Conservation (phyloP, 1,139 yeast species). For the Sugiyamaella xylanicola region DNA sequence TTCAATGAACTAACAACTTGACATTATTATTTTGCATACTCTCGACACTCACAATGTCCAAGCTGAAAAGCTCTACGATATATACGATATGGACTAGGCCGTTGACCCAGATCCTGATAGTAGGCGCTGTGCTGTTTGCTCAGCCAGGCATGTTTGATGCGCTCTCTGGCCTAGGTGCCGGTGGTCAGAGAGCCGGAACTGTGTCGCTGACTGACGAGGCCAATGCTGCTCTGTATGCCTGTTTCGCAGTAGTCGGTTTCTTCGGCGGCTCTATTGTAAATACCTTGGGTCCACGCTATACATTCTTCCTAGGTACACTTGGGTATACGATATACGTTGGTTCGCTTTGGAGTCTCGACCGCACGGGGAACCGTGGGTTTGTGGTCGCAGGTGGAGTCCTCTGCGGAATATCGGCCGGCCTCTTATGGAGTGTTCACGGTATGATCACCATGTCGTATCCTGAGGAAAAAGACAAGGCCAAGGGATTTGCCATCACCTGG, state of each 20-base stretch:
- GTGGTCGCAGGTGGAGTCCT: conserved; percentile 29
- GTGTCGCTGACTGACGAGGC: conserved; percentile 27
- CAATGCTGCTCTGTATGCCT: conserved; percentile 27
- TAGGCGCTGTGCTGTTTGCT: conserved; percentile 28
- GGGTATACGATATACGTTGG: conserved; percentile 30
- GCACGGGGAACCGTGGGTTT: conserved; percentile 26
- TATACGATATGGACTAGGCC: conserved; percentile 22
- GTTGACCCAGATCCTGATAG: conserved; percentile 25
- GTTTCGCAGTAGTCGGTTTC: conserved; percentile 27
- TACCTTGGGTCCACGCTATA: conserved; percentile 25
- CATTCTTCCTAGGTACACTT: conserved; percentile 27
- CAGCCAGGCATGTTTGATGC: conserved; percentile 32
- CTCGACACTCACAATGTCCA: not conserved
- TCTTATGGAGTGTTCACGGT: conserved; percentile 31
- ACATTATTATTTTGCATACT: not conserved
- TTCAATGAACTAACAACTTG: too few relatives aligned
- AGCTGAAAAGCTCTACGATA: not conserved
- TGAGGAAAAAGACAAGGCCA: conserved; percentile 26
- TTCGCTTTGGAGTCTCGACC: conserved; percentile 27
- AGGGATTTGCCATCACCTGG: conserved; percentile 27
- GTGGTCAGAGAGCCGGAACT: conserved; percentile 25
- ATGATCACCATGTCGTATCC: conserved; percentile 30
- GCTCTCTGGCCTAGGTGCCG: conserved; percentile 29
- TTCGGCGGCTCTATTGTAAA: conserved; percentile 29
- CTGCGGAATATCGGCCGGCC: conserved; percentile 30